These are phyloP conservation scores for Letharia columbiana DNA, from an alignment of 495 filamentous ascomycete genomes.

Conservation along the genomic window DNA sequence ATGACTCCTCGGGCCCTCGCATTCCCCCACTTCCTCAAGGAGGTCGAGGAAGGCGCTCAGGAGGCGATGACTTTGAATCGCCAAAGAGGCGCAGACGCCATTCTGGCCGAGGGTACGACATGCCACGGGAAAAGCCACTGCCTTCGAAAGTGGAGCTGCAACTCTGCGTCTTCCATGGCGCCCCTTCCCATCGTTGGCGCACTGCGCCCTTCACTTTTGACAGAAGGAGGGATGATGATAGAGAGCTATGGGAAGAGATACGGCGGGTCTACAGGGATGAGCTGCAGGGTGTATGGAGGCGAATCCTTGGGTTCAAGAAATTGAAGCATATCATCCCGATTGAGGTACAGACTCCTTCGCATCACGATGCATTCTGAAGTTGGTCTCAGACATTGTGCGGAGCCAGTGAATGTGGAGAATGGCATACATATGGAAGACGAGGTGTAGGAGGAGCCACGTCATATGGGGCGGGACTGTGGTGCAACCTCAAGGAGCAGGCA, in stretches of 20 bases:
- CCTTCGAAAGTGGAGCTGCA: slow-evolving; percentile 18
- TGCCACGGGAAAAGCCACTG: slow-evolving; percentile 14
- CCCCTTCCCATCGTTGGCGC: slow-evolving; percentile 17
- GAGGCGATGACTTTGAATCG: slow-evolving; percentile 12
- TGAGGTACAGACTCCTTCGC: slow-evolving; percentile 11
- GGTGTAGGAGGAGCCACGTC: not conserved
- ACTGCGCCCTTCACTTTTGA: slow-evolving; percentile 20
- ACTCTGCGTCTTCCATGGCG: slow-evolving; percentile 22
- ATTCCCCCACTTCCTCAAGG: slow-evolving; percentile 9
- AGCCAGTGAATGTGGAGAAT: not conserved
- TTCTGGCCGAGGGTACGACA: slow-evolving; percentile 16
- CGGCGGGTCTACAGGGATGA: slow-evolving; percentile 18
- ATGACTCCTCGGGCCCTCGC: slow-evolving; percentile 15
- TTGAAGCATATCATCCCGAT: slow-evolving; percentile 22
- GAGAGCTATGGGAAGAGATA: slow-evolving; percentile 26
- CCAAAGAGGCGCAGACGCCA: slow-evolving; percentile 14
- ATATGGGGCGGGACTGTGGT: not conserved
- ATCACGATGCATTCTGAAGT: not conserved
- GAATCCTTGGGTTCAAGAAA: slow-evolving; percentile 20
- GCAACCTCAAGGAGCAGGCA: not conserved
- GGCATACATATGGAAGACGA: not conserved
- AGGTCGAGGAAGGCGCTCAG: slow-evolving; percentile 11
- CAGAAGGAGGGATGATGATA: slow-evolving; percentile 22
- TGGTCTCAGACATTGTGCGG: not conserved
- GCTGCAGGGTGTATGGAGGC: slow-evolving; percentile 20